A percentile compares a stretch with the other conserved stretches of the same genome.
Conservation (phyloP, 1,284 basidiomycete species). For the Cryptococcus hybrid region DNA sequence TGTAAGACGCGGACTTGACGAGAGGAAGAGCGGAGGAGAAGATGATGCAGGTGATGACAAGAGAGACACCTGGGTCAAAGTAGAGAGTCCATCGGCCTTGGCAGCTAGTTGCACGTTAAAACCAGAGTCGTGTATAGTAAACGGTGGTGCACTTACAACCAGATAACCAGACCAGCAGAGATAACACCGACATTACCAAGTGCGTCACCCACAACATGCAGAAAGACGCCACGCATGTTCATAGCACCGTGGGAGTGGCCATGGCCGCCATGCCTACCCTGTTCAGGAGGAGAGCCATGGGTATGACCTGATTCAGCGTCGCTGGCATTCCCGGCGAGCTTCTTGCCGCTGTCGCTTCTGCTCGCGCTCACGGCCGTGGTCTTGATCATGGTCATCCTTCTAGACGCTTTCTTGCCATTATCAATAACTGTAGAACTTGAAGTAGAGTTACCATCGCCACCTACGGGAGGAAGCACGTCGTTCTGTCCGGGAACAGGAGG, state of each 20-base stretch:
- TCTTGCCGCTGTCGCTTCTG: slow-evolving; percentile 32
- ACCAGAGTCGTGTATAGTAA: too few species aligned
- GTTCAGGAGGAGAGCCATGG: slow-evolving; percentile 18
- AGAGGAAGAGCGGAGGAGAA: slow-evolving; percentile 93
- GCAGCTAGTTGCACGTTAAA: slow-evolving; percentile 18
- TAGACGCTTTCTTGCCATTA: background rate
- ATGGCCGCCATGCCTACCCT: slow-evolving; percentile 36
- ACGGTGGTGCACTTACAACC: slow-evolving; percentile 57
- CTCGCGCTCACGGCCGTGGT: slow-evolving; percentile 22
- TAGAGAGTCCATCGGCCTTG: slow-evolving; percentile 66
- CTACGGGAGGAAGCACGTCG: slow-evolving; percentile 28
- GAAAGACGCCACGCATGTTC: slow-evolving; percentile 95
- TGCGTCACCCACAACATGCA: slow-evolving; percentile 96
- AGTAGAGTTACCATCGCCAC: background rate
- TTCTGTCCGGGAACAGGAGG: slow-evolving; percentile 29
- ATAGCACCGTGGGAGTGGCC: slow-evolving; percentile 72
- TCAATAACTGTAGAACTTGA: slow-evolving; percentile 16
- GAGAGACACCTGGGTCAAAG: slow-evolving; percentile 89
- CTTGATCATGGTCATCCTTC: slow-evolving; percentile 21
- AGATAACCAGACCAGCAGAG: slow-evolving; percentile 87
- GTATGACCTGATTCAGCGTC: slow-evolving; percentile 24
- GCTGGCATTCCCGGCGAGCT: slow-evolving; percentile 17
- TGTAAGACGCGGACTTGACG: slow-evolving; percentile 90
- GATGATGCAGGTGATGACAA: slow-evolving; percentile 95
- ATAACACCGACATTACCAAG: slow-evolving; percentile 98